Conservation (phyloP, 192 early-diverging fungal genomes). For the Podila horticola region DNA sequence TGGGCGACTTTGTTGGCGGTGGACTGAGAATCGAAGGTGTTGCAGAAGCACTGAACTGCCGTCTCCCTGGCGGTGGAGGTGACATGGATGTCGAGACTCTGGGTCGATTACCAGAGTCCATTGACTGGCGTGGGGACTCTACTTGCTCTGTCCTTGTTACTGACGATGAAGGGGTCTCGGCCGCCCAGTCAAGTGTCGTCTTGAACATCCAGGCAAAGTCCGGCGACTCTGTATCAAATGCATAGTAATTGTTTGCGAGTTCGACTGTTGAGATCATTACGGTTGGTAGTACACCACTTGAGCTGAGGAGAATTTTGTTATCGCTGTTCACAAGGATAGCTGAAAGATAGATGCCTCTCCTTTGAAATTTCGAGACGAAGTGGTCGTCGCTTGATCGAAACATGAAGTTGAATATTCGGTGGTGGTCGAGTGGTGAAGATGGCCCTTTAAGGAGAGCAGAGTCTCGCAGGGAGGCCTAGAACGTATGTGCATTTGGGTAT, state of each 20-base stretch:
- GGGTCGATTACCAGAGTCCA: neutral
- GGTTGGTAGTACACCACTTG: slow-evolving; percentile 28
- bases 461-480: slow-evolving; percentile 28
- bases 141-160: neutral
- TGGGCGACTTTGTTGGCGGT: neutral
- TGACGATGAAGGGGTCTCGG: slow-evolving; percentile 3
- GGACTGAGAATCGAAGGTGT: neutral
- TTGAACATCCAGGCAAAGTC: slow-evolving; percentile 54
- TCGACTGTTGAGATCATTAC: slow-evolving; percentile 33
- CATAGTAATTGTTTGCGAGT: slow-evolving; percentile 30
- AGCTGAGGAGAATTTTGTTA: slow-evolving; percentile 50
- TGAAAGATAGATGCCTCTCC: slow-evolving; percentile 53
- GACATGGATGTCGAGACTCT: slow-evolving; percentile 10
- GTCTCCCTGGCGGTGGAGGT: slow-evolving; percentile 16
- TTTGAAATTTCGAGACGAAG: slow-evolving; percentile 46
- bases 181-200: slow-evolving; percentile 42
- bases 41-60: neutral
- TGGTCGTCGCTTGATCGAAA: slow-evolving; percentile 39
- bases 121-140: neutral
- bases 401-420: slow-evolving; percentile 35
- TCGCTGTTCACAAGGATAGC: slow-evolving; percentile 55
- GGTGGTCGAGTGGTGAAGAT: slow-evolving; percentile 37
- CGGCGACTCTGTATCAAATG: slow-evolving; percentile 43
- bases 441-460: slow-evolving; percentile 22
- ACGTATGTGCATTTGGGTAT: neutral